Evolutionary conservation across 2,329 filamentous ascomycete genomes (phyloP).

Genomic region (Stagonosporopsis tanaceti): DNA sequence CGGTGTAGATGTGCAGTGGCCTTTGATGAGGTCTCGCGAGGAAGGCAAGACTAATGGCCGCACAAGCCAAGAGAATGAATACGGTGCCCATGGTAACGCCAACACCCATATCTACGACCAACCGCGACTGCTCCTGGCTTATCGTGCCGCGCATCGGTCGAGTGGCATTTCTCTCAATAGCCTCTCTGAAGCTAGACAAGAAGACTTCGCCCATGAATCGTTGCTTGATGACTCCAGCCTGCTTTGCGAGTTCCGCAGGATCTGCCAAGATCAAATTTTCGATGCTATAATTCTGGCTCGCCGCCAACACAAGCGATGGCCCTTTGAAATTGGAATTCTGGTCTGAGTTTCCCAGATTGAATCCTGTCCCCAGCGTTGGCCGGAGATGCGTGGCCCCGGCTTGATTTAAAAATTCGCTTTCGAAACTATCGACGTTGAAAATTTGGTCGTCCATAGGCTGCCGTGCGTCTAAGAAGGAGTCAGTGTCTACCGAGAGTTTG

Average conservation of each 20-base stretch:
- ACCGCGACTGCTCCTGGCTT: background rate
- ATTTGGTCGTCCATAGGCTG: too few species aligned
- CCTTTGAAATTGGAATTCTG: too few species aligned
- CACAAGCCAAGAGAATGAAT: background rate
- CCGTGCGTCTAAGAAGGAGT: too few species aligned
- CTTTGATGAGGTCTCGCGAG: background rate
- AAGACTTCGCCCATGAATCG: background rate
- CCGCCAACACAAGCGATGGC: background rate
- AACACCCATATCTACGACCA: too few species aligned
- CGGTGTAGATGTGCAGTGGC: background rate
- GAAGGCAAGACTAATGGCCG: background rate
- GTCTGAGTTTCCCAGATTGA: too few species aligned
- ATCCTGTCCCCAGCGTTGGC: too few species aligned
- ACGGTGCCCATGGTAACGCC: too few species aligned
- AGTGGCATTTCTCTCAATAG: background rate
- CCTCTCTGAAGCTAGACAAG: background rate
- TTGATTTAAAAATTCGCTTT: too few species aligned
- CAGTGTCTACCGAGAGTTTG: too few species aligned
- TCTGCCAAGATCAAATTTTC: background rate
- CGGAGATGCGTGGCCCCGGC: too few species aligned
- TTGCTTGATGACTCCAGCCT: background rate
- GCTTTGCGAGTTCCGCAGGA: background rate
- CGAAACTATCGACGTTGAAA: too few species aligned
- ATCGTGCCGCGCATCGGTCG: background rate
- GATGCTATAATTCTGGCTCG: too few species aligned